A percentile compares a stretch with the other conserved stretches of the same genome.
Conservation (phyloP, 768 basidiomycete species). For the Phlebiopsis flavidoalba region DNA sequence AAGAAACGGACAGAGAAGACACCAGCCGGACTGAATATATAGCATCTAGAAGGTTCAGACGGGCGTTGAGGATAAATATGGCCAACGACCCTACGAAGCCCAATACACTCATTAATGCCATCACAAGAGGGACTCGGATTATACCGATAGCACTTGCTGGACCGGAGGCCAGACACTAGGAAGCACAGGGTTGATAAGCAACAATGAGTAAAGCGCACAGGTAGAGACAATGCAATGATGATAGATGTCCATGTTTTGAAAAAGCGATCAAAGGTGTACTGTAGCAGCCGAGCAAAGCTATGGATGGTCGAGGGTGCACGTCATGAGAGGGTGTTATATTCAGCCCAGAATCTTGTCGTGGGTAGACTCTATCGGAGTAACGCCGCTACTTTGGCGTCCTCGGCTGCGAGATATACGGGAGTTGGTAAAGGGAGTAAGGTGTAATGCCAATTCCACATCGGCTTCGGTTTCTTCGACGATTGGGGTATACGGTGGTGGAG, state of each 20-base stretch:
- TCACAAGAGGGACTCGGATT: too few species aligned
- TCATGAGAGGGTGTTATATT: not conserved
- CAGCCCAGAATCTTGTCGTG: not conserved
- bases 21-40: too few species aligned
- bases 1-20: too few species aligned
- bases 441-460: slow-evolving; percentile 28
- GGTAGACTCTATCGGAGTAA: slow-evolving; percentile 3
- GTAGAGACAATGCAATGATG: not conserved
- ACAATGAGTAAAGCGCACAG: not conserved
- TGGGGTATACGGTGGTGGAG: slow-evolving; percentile 22
- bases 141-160: too few species aligned
- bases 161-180: too few species aligned
- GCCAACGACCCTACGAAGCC: too few species aligned
- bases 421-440: slow-evolving; percentile 60
- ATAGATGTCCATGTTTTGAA: not conserved
- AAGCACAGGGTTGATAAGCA: too few species aligned
- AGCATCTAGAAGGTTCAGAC: too few species aligned
- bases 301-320: not conserved
- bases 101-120: too few species aligned
- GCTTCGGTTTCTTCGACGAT: slow-evolving; percentile 24
- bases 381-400: slow-evolving; percentile 33
- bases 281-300: not conserved
- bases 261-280: not conserved
- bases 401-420: slow-evolving; percentile 58
- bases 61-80: too few species aligned